These are phyloP conservation scores for Polytolypa hystricis DNA, from an alignment of 2,329 filamentous ascomycete genomes.

Conservation along the genomic window DNA sequence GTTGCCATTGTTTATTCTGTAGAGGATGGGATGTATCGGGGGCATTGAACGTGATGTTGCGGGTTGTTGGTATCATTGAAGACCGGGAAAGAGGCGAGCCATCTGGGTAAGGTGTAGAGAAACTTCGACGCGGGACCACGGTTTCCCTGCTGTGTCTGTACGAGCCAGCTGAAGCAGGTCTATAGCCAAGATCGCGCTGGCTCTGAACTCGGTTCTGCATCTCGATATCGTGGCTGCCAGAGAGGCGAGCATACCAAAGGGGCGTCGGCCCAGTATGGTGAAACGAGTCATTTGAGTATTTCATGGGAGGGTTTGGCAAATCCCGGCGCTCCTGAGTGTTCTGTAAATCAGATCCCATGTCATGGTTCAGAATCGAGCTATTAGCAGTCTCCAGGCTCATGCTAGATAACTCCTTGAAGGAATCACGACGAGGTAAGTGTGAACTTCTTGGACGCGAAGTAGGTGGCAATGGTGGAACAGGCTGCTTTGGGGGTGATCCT, in stretches of 20 bases:
- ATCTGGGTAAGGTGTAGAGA: background rate
- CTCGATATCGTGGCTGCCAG: background rate
- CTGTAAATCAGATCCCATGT: no score
- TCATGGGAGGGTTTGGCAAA: no score
- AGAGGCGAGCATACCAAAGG: background rate
- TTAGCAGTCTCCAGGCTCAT: slow-evolving; percentile 5
- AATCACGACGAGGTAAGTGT: background rate
- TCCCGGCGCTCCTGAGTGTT: no score
- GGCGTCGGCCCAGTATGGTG: no score
- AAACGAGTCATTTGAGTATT: no score
- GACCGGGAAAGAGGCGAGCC: background rate
- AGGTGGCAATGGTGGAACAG: slow-evolving; percentile 2
- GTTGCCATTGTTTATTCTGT: no score
- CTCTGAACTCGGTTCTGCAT: background rate
- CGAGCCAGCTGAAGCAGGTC: background rate
- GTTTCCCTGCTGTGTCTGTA: background rate
- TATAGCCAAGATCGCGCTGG: background rate
- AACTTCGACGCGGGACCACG: background rate
- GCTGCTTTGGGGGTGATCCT: slow-evolving; percentile 5
- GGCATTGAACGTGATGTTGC: no score
- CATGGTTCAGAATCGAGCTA: slow-evolving; percentile 5
- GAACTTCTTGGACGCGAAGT: background rate
- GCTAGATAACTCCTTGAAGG: slow-evolving; percentile 1
- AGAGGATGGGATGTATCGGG: slow-evolving; percentile 10
- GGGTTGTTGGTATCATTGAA: no score